Evolutionary conservation across 441 rosid genomes (phyloP).

Genomic region (Populus hybrid): DNA sequence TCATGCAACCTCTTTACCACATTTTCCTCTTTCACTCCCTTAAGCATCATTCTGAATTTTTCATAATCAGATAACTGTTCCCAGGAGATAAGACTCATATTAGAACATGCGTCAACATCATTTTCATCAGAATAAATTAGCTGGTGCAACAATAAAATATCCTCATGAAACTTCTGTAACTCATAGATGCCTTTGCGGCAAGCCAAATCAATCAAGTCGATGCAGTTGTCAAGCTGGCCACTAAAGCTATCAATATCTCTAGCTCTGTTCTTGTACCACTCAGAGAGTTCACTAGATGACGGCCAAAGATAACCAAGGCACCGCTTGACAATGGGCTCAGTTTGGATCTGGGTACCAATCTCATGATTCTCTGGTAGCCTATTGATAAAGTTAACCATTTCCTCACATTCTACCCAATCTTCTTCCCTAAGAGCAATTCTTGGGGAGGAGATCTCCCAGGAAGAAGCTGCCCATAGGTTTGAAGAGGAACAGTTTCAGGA

Average conservation of each 20-base stretch:
- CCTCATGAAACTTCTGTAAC: conserved; percentile 73
- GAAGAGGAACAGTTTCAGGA: conserved; percentile 93
- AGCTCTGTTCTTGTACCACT: conserved; percentile 90
- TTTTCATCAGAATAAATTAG: conserved; percentile 67
- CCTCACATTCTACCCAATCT: conserved; percentile 99
- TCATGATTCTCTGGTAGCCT: conserved; percentile 53
- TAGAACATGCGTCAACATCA: conserved; percentile 49
- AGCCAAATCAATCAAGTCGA: conserved; percentile 74
- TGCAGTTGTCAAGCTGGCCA: conserved; percentile 92
- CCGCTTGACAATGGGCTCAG: conserved; percentile 75
- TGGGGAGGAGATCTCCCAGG: conserved; percentile 75
- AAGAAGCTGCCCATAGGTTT: conserved; percentile 79
- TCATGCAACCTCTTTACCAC: conserved; percentile 58
- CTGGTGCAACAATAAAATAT: conserved; percentile 71
- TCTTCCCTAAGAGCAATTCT: conserved; percentile 79
- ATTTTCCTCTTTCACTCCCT: conserved; percentile 62
- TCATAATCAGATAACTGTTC: conserved; percentile 82
- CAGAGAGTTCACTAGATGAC: conserved; percentile 58
- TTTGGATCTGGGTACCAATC: conserved; percentile 51
- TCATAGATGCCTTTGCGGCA: conserved; percentile 70
- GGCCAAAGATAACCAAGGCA: conserved; percentile 69
- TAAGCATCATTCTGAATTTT: conserved; percentile 79
- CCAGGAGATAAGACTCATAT: conserved; percentile 76
- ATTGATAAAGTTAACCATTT: conserved; percentile 60
- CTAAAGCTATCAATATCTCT: conserved; percentile 82